Evolutionary conservation across 306 rosid species (phyloP).

Genomic region (Hippophae tibetana): DNA sequence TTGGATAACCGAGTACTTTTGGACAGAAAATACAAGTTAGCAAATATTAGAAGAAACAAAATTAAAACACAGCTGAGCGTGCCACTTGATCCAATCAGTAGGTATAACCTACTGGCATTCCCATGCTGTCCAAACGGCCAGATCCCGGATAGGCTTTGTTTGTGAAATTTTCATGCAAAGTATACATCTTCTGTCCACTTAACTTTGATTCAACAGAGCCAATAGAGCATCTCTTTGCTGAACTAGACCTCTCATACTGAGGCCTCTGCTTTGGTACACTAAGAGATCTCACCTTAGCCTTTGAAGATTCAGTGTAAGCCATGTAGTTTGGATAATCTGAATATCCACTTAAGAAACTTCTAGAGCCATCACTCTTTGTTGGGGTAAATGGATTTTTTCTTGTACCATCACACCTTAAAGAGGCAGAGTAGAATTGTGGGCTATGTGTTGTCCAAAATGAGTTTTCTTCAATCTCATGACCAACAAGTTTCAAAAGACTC

Average conservation of each 20-base stretch:
- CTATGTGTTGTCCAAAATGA: constrained; percentile 60
- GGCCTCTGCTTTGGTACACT: constrained; percentile 81
- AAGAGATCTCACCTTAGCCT: constrained; percentile 57
- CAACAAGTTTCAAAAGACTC: constrained; percentile 25
- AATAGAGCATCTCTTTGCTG: constrained; percentile 42
- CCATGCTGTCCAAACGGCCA: constrained; percentile 85
- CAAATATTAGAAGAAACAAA: constrained; percentile 20
- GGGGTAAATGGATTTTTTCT: constrained; percentile 68
- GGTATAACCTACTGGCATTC: constrained; percentile 66
- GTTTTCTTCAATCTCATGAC: constrained; percentile 42
- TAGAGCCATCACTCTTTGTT: constrained; percentile 53
- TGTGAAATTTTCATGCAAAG: constrained; percentile 47
- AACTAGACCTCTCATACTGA: constrained; percentile 45
- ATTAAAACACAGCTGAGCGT: not conserved
- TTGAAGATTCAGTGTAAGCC: constrained; percentile 75
- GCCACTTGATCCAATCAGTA: constrained; percentile 10
- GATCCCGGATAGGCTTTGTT: constrained; percentile 70
- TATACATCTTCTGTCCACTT: constrained; percentile 28
- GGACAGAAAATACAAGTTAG: constrained; percentile 22
- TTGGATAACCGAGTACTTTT: not conserved
- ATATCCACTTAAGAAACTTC: constrained; percentile 41
- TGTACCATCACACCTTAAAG: constrained; percentile 34
- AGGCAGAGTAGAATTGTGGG: constrained; percentile 47
- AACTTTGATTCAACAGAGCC: constrained; percentile 31
- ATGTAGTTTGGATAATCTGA: constrained; percentile 66